Evolutionary conservation across 2,329 filamentous ascomycete species (phyloP).

Genomic region (Tolypocladium ovalisporum): DNA sequence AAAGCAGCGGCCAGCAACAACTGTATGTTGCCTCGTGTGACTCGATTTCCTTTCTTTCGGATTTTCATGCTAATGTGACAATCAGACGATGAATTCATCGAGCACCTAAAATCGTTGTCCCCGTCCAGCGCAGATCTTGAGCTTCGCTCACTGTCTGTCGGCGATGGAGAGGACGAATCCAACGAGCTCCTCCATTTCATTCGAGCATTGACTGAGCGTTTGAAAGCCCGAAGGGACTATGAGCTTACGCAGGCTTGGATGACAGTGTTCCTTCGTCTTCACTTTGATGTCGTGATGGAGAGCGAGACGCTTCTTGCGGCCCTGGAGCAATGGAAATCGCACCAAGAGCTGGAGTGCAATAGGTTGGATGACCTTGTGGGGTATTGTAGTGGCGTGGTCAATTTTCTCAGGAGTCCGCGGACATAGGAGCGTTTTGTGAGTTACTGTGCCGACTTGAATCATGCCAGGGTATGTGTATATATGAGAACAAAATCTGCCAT

Average conservation of each 20-base stretch:
- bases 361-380: conserved; percentile 69
- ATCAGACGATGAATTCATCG: conserved; percentile 55
- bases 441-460: not conserved
- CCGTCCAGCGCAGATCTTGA: conserved; percentile 85
- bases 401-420: conserved; percentile 60
- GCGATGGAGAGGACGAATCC: conserved; percentile 33
- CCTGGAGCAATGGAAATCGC: conserved; percentile 58
- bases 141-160: conserved; percentile 62
- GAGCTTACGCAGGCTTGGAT: conserved; percentile 97
- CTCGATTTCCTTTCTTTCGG: not conserved
- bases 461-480: not conserved
- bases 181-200: conserved; percentile 76
- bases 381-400: conserved; percentile 78
- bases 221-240: conserved; percentile 67
- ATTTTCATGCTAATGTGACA: conserved; percentile 11
- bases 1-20: conserved; percentile 42
- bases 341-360: conserved; percentile 60
- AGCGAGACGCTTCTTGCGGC: conserved; percentile 43
- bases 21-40: conserved; percentile 38
- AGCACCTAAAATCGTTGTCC: conserved; percentile 68
- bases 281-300: conserved; percentile 48
- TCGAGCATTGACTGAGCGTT: conserved; percentile 59
- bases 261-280: conserved; percentile 79
- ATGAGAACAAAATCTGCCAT: not conserved
- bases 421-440: conserved; percentile 22